These are phyloP conservation scores for Fusarium multiceps DNA, from an alignment of 2,329 filamentous ascomycete species.

Conservation along the genomic window DNA sequence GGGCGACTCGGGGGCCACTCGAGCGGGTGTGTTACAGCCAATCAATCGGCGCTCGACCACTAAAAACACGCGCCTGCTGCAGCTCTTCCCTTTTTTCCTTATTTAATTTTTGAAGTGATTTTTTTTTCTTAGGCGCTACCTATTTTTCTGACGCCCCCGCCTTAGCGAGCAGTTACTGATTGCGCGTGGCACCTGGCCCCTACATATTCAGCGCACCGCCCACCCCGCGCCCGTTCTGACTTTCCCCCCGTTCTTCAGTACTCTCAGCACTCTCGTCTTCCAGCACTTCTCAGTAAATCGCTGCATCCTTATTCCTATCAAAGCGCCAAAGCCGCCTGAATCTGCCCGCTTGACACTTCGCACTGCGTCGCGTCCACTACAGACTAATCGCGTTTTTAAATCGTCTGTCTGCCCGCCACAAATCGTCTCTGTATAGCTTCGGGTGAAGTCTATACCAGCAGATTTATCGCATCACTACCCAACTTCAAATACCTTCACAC, in stretches of 20 bases:
- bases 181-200: conserved; percentile 47
- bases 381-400: conserved; percentile 23
- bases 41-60: conserved; percentile 29
- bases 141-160: conserved; percentile 36
- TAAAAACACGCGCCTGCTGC: conserved; percentile 38
- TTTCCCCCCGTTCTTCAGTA: conserved; percentile 49
- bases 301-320: conserved; percentile 36
- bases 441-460: conserved; percentile 11
- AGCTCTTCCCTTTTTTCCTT: conserved; percentile 39
- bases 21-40: conserved; percentile 20
- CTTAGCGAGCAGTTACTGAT: conserved; percentile 47
- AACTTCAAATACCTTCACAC: background rate
- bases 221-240: conserved; percentile 48
- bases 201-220: conserved; percentile 54
- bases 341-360: conserved; percentile 42
- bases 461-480: background rate
- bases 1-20: conserved; percentile 22
- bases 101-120: conserved; percentile 18
- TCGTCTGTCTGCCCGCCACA: conserved; percentile 6
- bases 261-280: conserved; percentile 45
- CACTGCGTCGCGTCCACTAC: conserved; percentile 38
- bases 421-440: conserved; percentile 11
- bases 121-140: conserved; percentile 32
- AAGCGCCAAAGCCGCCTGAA: conserved; percentile 44
- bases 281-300: conserved; percentile 38